A percentile compares a stretch with the other conserved stretches of the same genome.
Conservation (phyloP, 2,329 filamentous ascomycete species). For the Myotisia sp. region DNA sequence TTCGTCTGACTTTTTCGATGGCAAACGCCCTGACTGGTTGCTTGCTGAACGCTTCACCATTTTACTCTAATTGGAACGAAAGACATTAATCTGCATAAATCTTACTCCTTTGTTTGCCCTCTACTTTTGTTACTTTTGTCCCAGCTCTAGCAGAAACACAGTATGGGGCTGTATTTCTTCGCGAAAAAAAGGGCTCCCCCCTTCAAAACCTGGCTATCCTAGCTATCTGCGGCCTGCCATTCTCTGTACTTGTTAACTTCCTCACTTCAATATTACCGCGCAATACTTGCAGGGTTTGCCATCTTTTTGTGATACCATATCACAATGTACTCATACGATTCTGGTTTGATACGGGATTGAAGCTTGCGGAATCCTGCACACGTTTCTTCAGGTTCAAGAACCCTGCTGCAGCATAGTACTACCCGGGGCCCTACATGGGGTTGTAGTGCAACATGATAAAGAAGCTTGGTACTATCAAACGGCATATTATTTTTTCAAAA, state of each 20-base stretch:
- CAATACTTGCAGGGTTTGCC: constrained; percentile 3
- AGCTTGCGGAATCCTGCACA: constrained; percentile 1
- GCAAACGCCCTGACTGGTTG: constrained; percentile 4
- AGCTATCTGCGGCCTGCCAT: no score
- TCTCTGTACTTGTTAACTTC: no score
- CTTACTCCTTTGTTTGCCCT: constrained; percentile 3
- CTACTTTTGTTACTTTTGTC: no score
- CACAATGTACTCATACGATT: no score
- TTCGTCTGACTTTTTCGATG: constrained; percentile 1
- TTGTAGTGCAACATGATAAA: constrained; percentile 19
- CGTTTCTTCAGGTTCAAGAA: constrained; percentile 1
- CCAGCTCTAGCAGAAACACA: no score
- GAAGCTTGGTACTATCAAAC: constrained; percentile 15
- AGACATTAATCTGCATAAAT: neutral
- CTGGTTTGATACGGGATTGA: neutral
- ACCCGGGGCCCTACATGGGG: constrained; percentile 22
- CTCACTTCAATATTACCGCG: no score
- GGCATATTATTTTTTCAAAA: constrained; percentile 8
- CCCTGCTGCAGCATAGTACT: constrained; percentile 15
- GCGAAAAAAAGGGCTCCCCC: no score
- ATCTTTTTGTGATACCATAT: constrained; percentile 2
- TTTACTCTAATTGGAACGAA: neutral
- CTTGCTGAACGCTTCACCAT: constrained; percentile 2
- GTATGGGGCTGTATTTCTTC: no score
- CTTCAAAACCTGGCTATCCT: no score